Evolutionary conservation across 345 rosid species (phyloP), one percentile per base, ranked within the genome.

Genomic region (Sapria himalayana): DNA sequence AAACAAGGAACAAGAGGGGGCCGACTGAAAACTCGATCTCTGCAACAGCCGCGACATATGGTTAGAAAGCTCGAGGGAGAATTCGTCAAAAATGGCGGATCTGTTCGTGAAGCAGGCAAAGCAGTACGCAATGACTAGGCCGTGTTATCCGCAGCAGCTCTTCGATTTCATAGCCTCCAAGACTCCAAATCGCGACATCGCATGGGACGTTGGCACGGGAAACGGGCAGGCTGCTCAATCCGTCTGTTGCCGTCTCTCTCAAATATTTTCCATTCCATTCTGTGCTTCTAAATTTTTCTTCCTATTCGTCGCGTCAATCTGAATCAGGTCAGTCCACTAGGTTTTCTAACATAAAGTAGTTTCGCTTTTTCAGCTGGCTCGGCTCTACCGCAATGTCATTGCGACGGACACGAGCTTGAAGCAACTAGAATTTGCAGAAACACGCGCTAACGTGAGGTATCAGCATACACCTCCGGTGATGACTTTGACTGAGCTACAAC

Each of bases 161-260:
- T 73, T 85, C 51, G 61, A 64, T 3, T 81, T 63, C 58, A 75
- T 85, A 13, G 78, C 84, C 35, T 81, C 86, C 7, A 77, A 73
- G 41, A 70, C 86, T 1, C 74, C 73, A 1, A 4, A 5, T n/a
- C 73, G 62, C 46, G 70, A 69, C 55, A 85, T 81, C 29, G 96
- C 49, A 2, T 85, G 93, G 96, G 96, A 85, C 44, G 92, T 57
- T 2, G 93, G 93, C 56, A 53, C 96, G 4, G 96, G 96, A 9
- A 77, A 63, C 19, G 96, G 93, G 39, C 93, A 85, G 23, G 93
- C 96, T 6, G 74, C 86, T 41, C 51, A 11, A 45, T 62, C 84
- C 17, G 96, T 85, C 45, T 57, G 61, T 65, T 38, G 6, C 23
- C 32, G 7, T 46, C 41, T 19, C 9, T 29, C n/a, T 6, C 18